Percentiles rank a stretch among this genome's conserved stretches.
Conservation (phyloP, 179 eudicot species). For the Pouteria campechiana region DNA sequence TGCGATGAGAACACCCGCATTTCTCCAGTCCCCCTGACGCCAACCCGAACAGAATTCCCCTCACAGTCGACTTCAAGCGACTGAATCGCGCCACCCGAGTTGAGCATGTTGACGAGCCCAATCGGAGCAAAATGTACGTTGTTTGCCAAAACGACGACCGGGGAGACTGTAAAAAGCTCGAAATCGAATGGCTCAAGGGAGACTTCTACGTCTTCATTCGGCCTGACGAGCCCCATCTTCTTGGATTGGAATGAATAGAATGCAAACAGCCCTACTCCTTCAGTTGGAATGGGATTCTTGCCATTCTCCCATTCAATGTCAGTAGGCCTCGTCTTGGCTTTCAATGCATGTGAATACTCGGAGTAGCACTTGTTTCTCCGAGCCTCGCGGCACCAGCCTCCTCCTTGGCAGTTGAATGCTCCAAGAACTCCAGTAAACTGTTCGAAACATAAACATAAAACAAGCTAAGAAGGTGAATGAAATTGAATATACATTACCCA, state of each 20-base stretch:
- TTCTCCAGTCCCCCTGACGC: constrained; percentile 69
- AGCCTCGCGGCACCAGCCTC: constrained; percentile 70
- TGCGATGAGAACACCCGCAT: constrained; percentile 54
- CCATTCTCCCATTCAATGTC: constrained; percentile 81
- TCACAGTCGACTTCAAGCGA: constrained; percentile 24
- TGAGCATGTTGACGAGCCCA: constrained; percentile 80
- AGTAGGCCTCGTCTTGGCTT: constrained; percentile 29
- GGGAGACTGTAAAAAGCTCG: constrained; percentile 77
- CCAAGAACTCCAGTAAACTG: constrained; percentile 72
- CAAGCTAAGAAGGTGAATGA: neutral
- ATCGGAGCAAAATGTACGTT: constrained; percentile 63
- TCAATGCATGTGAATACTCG: constrained; percentile 40
- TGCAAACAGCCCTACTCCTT: constrained; percentile 35
- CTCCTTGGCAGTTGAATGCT: constrained; percentile 82
- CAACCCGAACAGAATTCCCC: constrained; percentile 23
- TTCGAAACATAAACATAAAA: neutral
- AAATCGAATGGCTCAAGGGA: constrained; percentile 69
- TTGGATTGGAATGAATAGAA: constrained; percentile 44
- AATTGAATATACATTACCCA: neutral
- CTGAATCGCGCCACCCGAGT: constrained; percentile 77
- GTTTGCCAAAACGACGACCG: constrained; percentile 25
- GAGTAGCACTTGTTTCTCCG: constrained; percentile 55
- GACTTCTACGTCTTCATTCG: constrained; percentile 26
- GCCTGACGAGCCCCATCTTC: constrained; percentile 37
- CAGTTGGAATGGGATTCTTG: constrained; percentile 29